Evolutionary conservation across 331 rosid genomes (phyloP), one percentile per base, ranked within the genome.

Genomic region (Erythrophleum ivorense): DNA sequence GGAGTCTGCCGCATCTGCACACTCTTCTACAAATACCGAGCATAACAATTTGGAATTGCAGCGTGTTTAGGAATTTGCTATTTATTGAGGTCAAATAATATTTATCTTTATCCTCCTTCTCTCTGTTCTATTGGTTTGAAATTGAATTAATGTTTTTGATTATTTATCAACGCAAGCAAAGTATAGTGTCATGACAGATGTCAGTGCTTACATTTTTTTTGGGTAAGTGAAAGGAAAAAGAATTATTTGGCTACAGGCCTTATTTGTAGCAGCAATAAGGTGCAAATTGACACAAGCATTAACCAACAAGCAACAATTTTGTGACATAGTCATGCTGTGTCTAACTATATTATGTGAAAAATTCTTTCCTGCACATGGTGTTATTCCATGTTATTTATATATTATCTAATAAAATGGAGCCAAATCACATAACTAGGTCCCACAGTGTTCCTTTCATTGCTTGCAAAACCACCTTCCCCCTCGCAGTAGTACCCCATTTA

Each of bases 41-140:
- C 84, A 77, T 18, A 75, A 67, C 75, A 52, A 77, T 48, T 79
- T 76, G 89, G 87, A 81, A 75, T 53, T 85, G 19, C 86, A 78
- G 69, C 86, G 91, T 73, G 68, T 83, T 33, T 88, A 88, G 81
- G 78, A 73, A 36, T 70, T 73, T 73, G 29, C 71, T n/a, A 13
- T 54, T 77, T 46, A 34, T 45, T 45, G 3, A 50, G 73, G 54
- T 68, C 75, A 46, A 70, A 70, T 16, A 70, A 45, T 70, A 13
- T 70, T 46, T 40, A 21, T 46, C 36, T 31, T 55, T 31, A 55
- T 18, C 62, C 62, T 53, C 15, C 36, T 41, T 43, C 50, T 70
- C 57, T 70, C 38, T 45, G n/a, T 14, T 70, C 24, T 14, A 7
- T 19, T 68, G n/a, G 34, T 63, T 24, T 31, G 67, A 60, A 19